These are phyloP conservation scores for Agaricales sp. DNA, from an alignment of 1,284 basidiomycete species.

Conservation along the genomic window DNA sequence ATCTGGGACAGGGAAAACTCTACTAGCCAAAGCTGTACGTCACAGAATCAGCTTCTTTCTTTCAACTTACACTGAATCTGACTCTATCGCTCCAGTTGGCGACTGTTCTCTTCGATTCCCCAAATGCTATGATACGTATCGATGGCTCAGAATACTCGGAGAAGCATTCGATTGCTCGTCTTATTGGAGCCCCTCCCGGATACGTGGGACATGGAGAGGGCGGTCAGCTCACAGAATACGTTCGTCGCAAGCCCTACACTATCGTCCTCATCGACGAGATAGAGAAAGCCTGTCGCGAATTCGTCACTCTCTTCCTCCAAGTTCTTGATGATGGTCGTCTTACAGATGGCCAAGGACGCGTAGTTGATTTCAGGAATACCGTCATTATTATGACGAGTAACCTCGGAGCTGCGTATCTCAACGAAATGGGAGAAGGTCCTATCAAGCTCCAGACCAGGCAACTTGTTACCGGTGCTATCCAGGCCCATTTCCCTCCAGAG, in stretches of 20 bases:
- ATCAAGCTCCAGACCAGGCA: conserved; percentile 55
- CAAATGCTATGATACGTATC: conserved; percentile 84
- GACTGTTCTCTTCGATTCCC: conserved; percentile 80
- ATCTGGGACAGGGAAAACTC: conserved; percentile 86
- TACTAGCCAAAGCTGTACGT: conserved; percentile 83
- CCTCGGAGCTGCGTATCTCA: conserved; percentile 70
- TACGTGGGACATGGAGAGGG: conserved; percentile 91
- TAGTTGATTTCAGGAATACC: conserved; percentile 76
- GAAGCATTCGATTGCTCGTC: conserved; percentile 66
- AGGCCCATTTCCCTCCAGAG: conserved; percentile 85
- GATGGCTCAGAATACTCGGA: conserved; percentile 92
- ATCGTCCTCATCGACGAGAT: conserved; percentile 81
- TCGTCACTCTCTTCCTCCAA: conserved; percentile 88
- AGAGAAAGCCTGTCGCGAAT: conserved; percentile 86
- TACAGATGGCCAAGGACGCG: conserved; percentile 79
- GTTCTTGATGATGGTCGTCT: conserved; percentile 93
- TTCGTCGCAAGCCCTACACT: conserved; percentile 78
- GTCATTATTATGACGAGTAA: conserved; percentile 96
- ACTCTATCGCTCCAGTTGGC: conserved; percentile 52
- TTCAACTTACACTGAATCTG: conserved; percentile 9
- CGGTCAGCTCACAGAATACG: conserved; percentile 87
- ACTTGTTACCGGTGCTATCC: conserved; percentile 73
- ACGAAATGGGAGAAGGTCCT: conserved; percentile 68
- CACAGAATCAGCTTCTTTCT: conserved; percentile 3
- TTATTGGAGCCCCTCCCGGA: conserved; percentile 74